Conservation (phyloP, 139 green algal species). For the Chlamydomonas sp. region DNA sequence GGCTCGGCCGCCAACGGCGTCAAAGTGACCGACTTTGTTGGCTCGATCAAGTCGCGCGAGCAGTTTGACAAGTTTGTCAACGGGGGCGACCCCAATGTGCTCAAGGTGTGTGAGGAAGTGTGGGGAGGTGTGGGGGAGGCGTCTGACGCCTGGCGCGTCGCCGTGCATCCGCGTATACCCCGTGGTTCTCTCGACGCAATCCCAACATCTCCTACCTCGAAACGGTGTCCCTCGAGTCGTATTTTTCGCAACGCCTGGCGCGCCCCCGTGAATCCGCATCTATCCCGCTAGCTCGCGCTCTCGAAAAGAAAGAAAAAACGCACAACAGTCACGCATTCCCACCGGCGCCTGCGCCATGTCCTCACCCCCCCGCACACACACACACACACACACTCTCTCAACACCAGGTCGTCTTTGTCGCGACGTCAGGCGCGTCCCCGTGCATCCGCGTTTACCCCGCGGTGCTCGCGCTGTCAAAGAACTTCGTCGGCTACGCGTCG, state of each 20-base stretch:
- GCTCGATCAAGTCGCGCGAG: background rate
- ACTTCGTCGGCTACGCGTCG: constrained; percentile 49
- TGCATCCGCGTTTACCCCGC: constrained; percentile 64
- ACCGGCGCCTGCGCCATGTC: background rate
- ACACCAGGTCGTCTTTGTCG: constrained; percentile 8
- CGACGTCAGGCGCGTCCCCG: background rate
- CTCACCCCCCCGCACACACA: constrained; percentile 2
- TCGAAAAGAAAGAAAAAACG: no score
- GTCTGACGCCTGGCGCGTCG: no score
- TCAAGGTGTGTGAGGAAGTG: constrained; percentile 9
- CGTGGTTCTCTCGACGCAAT: no score
- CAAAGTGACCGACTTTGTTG: background rate
- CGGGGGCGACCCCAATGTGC: background rate
- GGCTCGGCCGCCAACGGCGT: background rate
- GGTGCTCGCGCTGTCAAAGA: constrained; percentile 64
- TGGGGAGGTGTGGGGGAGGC: background rate
- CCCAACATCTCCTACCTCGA: no score
- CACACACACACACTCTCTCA: background rate
- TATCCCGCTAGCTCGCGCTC: no score
- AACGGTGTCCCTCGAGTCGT: no score
- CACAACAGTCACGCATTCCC: no score
- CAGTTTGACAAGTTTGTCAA: background rate
- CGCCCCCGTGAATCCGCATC: no score
- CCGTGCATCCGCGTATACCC: no score
- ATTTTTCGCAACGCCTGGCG: no score